Evolutionary conservation across 257 asterid genomes (phyloP), one percentile per base, ranked within the genome.

Genomic region (Lithospermum erythrorhizon): DNA sequence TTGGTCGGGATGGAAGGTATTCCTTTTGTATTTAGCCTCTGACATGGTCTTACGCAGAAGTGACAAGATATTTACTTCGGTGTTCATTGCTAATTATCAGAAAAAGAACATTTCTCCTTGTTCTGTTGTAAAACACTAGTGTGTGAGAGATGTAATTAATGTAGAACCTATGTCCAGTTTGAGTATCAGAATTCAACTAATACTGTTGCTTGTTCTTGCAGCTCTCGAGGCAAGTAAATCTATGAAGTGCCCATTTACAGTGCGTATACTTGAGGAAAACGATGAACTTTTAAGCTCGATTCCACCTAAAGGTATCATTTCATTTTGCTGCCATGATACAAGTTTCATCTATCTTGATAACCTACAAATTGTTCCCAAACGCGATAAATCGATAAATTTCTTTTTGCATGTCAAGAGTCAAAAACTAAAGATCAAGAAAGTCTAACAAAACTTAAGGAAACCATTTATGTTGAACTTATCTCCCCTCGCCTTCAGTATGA

Each of bases 151-250:
- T 27, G 32, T 16, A 20, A 14, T 62, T 37, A 58, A 54, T 25
- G 2, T 35, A 2, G 16, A 30, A 41, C 67, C 1, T 21, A 62
- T 55, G 22, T 49, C 15, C 4, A 41, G 53, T 30, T 52, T 58
- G 9, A 24, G 3, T 11, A 35, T 4, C 52, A 45, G 55, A 25
- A 23, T 56, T 16, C 30, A 8, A 21, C 37, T 13, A 8, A 57
- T 68, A 5, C 57, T 24, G 49, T 67, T 62, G 56, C 55, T 27
- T 67, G 65, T 66, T 58, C 68, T 65, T 87, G 82, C 75, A 91
- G 96, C 98, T 76, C 79, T 75, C 8, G 90, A 86, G 77, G 96
- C 96, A 65, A 79, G 77, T 53, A 77, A 57, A 61, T 79, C 73
- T 61, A 75, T 85, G 70, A 70, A 54, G 32, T 81, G 71, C 67